A percentile compares a stretch with the other conserved stretches of the same genome.
Evolutionary conservation across 2,329 filamentous ascomycete species (phyloP).

Genomic region (Teratosphaeria gauchensis): DNA sequence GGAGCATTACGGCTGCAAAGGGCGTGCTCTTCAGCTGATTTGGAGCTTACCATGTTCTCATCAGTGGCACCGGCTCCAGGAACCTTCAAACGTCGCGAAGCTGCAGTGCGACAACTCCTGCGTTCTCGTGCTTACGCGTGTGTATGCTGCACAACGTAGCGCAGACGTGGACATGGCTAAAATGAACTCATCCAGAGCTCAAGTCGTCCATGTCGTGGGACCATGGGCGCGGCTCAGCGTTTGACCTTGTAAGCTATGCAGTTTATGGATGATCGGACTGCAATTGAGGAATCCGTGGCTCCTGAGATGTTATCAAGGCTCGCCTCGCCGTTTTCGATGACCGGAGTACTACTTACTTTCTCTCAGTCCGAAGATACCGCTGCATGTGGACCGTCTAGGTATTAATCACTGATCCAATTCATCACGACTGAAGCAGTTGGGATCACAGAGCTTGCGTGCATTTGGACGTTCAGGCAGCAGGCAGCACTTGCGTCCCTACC

Average conservation of each 20-base stretch:
- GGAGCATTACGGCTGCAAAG: no score
- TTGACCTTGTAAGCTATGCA: not conserved
- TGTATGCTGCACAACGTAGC: not conserved
- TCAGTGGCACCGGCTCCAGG: no score
- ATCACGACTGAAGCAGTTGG: not conserved
- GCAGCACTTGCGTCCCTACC: not conserved
- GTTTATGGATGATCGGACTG: not conserved
- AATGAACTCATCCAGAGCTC: not conserved
- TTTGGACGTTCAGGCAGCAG: not conserved
- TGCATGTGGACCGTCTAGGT: not conserved
- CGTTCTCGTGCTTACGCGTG: not conserved
- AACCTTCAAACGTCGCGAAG: not conserved
- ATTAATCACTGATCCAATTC: not conserved
- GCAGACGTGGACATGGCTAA: not conserved
- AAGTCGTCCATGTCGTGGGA: not conserved
- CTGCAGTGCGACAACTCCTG: not conserved
- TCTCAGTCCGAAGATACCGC: not conserved
- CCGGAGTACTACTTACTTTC: not conserved
- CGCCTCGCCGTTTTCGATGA: not conserved
- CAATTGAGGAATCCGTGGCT: not conserved
- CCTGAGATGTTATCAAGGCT: not conserved
- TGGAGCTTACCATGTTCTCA: no score
- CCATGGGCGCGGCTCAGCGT: not conserved
- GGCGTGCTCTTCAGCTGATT: no score
- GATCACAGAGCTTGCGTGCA: not conserved